These are phyloP conservation scores for Echites panduratus DNA, from an alignment of 257 asterid species.

Conservation along the genomic window DNA sequence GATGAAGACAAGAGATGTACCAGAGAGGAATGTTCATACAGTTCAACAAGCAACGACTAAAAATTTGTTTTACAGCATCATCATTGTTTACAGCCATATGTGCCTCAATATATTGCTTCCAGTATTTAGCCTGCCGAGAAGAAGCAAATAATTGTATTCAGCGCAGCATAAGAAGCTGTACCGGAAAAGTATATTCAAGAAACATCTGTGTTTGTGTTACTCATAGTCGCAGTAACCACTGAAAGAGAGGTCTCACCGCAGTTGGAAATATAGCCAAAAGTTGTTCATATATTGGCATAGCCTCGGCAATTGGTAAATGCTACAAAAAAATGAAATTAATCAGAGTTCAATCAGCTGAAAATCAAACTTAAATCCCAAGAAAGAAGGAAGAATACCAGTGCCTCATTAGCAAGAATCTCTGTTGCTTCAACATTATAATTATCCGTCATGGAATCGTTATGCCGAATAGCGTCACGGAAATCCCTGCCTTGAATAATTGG, in stretches of 20 bases:
- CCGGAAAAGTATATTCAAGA: not conserved
- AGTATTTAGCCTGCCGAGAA: slow-evolving; percentile 65
- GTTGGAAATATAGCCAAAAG: slow-evolving; percentile 82
- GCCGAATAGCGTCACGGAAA: not conserved
- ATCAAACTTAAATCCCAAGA: not conserved
- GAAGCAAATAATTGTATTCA: slow-evolving; percentile 10
- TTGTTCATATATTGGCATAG: slow-evolving; percentile 76
- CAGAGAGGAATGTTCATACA: slow-evolving; percentile 92
- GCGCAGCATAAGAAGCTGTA: not conserved
- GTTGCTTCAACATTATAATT: slow-evolving; percentile 72
- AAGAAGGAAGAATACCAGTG: slow-evolving; percentile 44
- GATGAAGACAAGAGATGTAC: slow-evolving; percentile 25
- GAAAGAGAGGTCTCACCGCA: slow-evolving; percentile 40
- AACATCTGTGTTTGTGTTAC: too few relatives aligned
- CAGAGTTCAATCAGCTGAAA: not conserved
- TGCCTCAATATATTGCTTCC: slow-evolving; percentile 97
- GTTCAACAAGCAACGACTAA: slow-evolving; percentile 89
- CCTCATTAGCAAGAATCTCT: slow-evolving; percentile 76
- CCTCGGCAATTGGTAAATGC: slow-evolving; percentile 70
- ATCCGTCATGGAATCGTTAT: slow-evolving; percentile 28
- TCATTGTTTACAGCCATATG: slow-evolving; percentile 84
- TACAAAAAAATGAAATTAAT: slow-evolving; percentile 18
- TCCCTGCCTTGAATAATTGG: not conserved
- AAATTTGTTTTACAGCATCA: slow-evolving; percentile 77
- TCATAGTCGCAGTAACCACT: not conserved